Percentiles rank a stretch among this genome's conserved stretches.
These are phyloP conservation scores for Scedosporium dehoogii DNA, from an alignment of 2,329 filamentous ascomycete species.

Conservation along the genomic window DNA sequence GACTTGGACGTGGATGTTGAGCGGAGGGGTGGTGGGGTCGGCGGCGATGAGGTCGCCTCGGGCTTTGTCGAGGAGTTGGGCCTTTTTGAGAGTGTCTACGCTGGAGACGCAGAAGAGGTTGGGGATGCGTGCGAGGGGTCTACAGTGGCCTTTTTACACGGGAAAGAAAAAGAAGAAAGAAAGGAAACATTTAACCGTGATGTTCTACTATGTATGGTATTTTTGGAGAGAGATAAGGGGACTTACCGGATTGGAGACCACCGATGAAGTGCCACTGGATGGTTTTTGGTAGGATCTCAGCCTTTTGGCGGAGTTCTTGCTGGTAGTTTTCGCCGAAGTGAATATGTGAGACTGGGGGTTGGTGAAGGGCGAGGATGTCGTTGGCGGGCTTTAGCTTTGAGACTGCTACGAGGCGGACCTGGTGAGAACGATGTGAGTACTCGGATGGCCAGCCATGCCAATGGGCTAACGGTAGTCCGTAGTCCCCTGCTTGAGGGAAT, in stretches of 20 bases:
- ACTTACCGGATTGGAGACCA: conserved; percentile 64
- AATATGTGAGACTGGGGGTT: conserved; percentile 44
- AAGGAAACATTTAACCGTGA: not conserved
- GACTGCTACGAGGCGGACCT: conserved; percentile 85
- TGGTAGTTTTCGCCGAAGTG: conserved; percentile 98
- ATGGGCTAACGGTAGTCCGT: too few species aligned
- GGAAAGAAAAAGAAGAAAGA: not conserved
- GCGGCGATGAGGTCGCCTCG: conserved; percentile 47
- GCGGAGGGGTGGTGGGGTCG: conserved; percentile 24
- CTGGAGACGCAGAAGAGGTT: conserved; percentile 90
- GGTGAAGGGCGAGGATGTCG: conserved; percentile 79
- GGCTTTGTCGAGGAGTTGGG: conserved; percentile 66
- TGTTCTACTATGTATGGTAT: too few species aligned
- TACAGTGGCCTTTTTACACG: conserved; percentile 66
- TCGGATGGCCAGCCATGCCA: not conserved
- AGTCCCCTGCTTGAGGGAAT: not conserved
- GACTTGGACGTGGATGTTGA: conserved; percentile 82
- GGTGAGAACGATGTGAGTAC: conserved; percentile 5
- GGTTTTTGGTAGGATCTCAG: conserved; percentile 60
- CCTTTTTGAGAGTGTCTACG: conserved; percentile 83
- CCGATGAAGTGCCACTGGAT: conserved; percentile 98
- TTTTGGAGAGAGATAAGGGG: not conserved
- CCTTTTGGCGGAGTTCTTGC: conserved; percentile 82
- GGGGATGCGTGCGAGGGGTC: conserved; percentile 71
- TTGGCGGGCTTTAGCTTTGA: conserved; percentile 92